Conservation (phyloP, 805 yeast species). For the Teunomyces lycoperdinae region DNA sequence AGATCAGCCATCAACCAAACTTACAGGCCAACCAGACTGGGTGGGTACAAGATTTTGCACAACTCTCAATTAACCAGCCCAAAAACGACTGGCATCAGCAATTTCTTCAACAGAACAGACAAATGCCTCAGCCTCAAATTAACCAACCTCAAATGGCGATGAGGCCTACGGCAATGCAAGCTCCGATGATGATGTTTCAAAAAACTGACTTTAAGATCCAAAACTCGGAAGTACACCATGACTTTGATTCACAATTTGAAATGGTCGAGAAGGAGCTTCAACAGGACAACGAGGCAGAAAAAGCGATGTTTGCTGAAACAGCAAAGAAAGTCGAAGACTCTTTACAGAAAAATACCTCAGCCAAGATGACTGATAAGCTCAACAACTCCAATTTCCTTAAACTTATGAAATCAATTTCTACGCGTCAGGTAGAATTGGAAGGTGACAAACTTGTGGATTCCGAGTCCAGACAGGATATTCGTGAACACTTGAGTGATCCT, state of each 20-base stretch:
- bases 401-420: slow-evolving; percentile 38
- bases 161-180: not conserved
- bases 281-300: slow-evolving; percentile 18
- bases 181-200: not conserved
- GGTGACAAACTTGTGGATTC: slow-evolving; percentile 38
- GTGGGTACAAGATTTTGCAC: slow-evolving; percentile 32
- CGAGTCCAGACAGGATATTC: slow-evolving; percentile 19
- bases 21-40: slow-evolving; percentile 7
- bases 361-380: slow-evolving; percentile 26
- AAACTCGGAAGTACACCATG: not conserved
- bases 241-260: slow-evolving; percentile 32
- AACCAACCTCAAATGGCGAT: not conserved
- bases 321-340: slow-evolving; percentile 35
- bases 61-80: slow-evolving; percentile 15
- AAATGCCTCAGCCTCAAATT: slow-evolving; percentile 5
- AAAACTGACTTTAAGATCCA: not conserved
- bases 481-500: slow-evolving; percentile 16
- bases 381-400: slow-evolving; percentile 36
- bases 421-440: slow-evolving; percentile 36
- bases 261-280: slow-evolving; percentile 28
- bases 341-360: slow-evolving; percentile 11
- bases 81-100: slow-evolving; percentile 25
- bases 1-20: not conserved
- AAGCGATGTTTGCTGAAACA: slow-evolving; percentile 38
- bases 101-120: slow-evolving; percentile 16